A percentile compares a stretch with the other conserved stretches of the same genome.
phyloP scores from a whole-genome alignment of 768 basidiomycete species.

The Collybia nuda region DNA sequence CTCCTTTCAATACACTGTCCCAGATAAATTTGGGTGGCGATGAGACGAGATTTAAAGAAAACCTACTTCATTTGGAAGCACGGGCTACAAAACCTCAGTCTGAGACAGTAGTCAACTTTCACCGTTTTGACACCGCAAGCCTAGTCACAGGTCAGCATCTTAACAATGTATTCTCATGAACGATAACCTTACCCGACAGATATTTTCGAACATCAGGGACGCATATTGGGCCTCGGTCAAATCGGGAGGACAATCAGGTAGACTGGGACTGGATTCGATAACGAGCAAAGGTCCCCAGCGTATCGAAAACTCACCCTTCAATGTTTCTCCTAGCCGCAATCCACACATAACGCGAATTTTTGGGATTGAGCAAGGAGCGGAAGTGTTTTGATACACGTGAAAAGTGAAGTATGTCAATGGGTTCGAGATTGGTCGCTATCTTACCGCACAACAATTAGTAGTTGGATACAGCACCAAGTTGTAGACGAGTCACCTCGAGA shows the following conservation, averaged over 20 bases:
- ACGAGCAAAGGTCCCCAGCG: too few relatives aligned
- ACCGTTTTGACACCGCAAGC: not conserved
- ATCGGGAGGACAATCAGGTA: not conserved
- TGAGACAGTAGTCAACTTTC: not conserved
- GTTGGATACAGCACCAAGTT: too few relatives aligned
- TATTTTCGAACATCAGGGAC: not conserved
- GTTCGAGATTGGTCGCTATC: not conserved
- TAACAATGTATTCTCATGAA: too few relatives aligned
- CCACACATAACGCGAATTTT: not conserved
- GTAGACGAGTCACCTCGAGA: too few relatives aligned
- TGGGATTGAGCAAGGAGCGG: not conserved
- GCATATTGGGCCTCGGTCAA: not conserved
- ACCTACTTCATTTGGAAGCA: not conserved
- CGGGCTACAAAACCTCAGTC: not conserved
- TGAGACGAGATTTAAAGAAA: not conserved
- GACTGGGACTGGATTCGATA: too few relatives aligned
- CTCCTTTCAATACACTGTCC: not conserved
- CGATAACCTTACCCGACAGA: not conserved
- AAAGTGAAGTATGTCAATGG: not conserved
- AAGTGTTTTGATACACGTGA: not conserved
- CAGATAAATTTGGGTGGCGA: too few relatives aligned
- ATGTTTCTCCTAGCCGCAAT: not conserved
- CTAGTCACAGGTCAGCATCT: not conserved
- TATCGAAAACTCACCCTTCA: not conserved
- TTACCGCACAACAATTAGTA: not conserved